These are phyloP conservation scores for Albizia julibrissin DNA, from an alignment of 306 rosid species.

Conservation along the genomic window DNA sequence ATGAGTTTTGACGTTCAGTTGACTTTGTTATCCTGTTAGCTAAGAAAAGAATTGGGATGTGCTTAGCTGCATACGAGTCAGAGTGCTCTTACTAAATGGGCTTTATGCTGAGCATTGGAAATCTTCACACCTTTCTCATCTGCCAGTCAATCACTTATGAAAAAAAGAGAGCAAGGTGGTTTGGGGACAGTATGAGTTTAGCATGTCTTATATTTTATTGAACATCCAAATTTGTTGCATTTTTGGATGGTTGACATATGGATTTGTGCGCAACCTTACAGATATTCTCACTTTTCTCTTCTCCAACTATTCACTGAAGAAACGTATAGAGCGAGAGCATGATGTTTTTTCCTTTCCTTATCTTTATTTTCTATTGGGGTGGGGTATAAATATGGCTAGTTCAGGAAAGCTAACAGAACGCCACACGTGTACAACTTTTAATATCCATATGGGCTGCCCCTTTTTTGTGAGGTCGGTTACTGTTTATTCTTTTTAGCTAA, in stretches of 20 bases:
- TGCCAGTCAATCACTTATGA: too few relatives aligned
- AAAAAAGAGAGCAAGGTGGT: neutral
- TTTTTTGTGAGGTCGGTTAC: neutral
- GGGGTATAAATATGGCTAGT: neutral
- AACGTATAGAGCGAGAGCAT: neutral
- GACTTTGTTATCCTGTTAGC: neutral
- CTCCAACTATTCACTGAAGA: neutral
- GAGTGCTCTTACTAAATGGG: neutral
- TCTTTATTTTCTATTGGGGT: neutral
- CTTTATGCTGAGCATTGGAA: neutral
- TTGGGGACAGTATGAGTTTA: neutral
- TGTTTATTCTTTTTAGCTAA: neutral
- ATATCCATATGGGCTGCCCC: neutral
- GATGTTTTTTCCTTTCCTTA: neutral
- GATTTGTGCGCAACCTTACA: neutral
- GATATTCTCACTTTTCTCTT: neutral
- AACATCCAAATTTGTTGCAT: neutral
- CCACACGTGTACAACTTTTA: neutral
- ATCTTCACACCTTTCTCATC: neutral
- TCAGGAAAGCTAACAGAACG: neutral
- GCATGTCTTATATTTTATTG: neutral
- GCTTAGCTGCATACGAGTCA: neutral
- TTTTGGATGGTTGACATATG: neutral
- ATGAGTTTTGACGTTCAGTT: neutral
- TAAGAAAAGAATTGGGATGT: neutral